Percentiles rank a stretch among this genome's conserved stretches.
These are phyloP conservation scores for Torulaspora quercuum DNA, from an alignment of 805 yeast species.

Conservation along the genomic window DNA sequence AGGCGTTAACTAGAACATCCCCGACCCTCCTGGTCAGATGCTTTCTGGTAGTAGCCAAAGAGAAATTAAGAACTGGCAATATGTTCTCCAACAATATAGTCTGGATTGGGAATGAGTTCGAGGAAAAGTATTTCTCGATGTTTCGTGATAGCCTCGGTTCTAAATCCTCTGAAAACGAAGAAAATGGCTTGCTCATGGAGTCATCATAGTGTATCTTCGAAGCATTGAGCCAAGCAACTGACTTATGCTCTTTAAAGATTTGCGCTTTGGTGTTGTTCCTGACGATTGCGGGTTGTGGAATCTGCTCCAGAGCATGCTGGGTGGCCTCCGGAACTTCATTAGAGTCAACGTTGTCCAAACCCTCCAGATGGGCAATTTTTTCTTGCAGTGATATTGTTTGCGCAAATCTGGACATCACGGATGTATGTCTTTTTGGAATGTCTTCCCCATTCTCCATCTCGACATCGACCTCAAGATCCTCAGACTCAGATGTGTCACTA, in stretches of 20 bases:
- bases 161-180: slow-evolving; percentile 18
- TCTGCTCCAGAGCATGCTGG: slow-evolving; percentile 54
- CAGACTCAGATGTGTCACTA: slow-evolving; percentile 17
- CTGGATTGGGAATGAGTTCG: slow-evolving; percentile 35
- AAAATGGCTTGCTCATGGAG: slow-evolving; percentile 27
- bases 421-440: slow-evolving; percentile 41
- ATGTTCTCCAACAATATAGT: slow-evolving; percentile 29
- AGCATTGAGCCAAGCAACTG: slow-evolving; percentile 33
- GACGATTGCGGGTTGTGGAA: slow-evolving; percentile 71
- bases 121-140: slow-evolving; percentile 27
- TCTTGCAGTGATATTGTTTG: slow-evolving; percentile 40
- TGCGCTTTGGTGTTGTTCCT: slow-evolving; percentile 29
- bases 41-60: slow-evolving; percentile 30
- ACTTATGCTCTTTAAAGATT: slow-evolving; percentile 44
- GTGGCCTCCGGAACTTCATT: too few species aligned
- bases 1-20: slow-evolving; percentile 84
- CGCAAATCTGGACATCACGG: slow-evolving; percentile 53
- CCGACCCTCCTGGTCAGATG: slow-evolving; percentile 56
- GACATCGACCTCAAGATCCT: slow-evolving; percentile 14
- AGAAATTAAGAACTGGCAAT: slow-evolving; percentile 27
- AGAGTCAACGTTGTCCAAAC: too few species aligned
- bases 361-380: slow-evolving; percentile 15
- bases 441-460: slow-evolving; percentile 11
- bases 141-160: slow-evolving; percentile 36
- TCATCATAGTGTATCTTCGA: slow-evolving; percentile 31